Conservation (phyloP, 768 basidiomycete genomes). For the Flagelloscypha sp. region DNA sequence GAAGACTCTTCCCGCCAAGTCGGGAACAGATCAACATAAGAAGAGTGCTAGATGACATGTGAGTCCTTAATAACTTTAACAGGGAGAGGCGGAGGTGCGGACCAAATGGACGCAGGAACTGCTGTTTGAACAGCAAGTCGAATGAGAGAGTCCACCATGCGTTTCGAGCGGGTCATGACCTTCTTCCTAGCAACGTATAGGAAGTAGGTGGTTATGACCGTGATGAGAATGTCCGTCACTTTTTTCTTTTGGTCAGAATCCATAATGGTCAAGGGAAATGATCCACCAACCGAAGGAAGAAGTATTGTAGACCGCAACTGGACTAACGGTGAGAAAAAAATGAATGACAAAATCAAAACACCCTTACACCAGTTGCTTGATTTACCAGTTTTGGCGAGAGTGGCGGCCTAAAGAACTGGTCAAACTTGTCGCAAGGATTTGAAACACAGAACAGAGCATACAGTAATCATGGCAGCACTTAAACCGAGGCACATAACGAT, state of each 20-base stretch:
- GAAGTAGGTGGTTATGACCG: constrained; percentile 2
- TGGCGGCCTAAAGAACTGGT: too few relatives aligned
- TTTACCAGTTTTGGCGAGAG: too few relatives aligned
- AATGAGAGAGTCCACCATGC: neutral
- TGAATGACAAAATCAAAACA: too few relatives aligned
- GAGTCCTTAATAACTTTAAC: too few relatives aligned
- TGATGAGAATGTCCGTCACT: constrained; percentile 7
- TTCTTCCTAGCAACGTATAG: constrained; percentile 1
- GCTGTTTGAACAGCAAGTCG: neutral
- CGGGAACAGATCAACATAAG: constrained; percentile 3
- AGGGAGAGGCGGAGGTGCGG: too few relatives aligned
- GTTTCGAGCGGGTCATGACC: neutral
- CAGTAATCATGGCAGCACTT: constrained; percentile 5
- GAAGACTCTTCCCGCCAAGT: constrained; percentile 2
- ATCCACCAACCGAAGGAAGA: constrained; percentile 5
- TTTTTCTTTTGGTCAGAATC: neutral
- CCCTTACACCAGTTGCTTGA: too few relatives aligned
- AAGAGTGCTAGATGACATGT: neutral
- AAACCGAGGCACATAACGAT: constrained; percentile 2
- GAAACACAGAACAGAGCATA: neutral
- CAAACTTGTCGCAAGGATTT: too few relatives aligned
- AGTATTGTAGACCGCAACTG: constrained; percentile 3
- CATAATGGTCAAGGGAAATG: too few relatives aligned
- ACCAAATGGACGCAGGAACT: neutral
- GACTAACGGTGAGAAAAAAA: neutral